phyloP scores from a whole-genome alignment of 495 filamentous ascomycete species.

The Penicillium angulare region DNA sequence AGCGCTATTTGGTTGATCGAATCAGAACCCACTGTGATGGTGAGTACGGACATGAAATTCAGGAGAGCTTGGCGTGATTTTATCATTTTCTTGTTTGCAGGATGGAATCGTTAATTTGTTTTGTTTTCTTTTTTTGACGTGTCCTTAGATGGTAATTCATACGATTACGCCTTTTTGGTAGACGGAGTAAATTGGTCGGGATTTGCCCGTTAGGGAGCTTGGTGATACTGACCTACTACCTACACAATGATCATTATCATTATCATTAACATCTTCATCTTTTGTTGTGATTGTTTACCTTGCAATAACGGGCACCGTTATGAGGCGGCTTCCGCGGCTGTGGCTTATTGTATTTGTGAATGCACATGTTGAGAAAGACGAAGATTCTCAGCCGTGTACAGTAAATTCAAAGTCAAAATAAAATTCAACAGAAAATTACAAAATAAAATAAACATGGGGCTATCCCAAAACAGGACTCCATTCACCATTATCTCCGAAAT shows the following conservation, averaged over 20 bases:
- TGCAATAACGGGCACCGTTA: slow-evolving; percentile 8
- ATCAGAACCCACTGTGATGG: slow-evolving; percentile 2
- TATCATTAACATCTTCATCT: too few species aligned
- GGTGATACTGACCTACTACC: too few species aligned
- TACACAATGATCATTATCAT: too few species aligned
- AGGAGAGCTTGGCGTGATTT: slow-evolving; percentile 13
- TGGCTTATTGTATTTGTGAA: slow-evolving; percentile 6
- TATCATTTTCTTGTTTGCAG: neutral
- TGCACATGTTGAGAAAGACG: neutral
- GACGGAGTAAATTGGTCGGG: too few species aligned
- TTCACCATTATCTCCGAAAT: neutral
- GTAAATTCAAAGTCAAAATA: too few species aligned
- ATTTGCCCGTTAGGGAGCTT: too few species aligned
- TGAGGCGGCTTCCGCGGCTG: slow-evolving; percentile 27
- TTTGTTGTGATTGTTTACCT: neutral
- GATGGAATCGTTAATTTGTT: neutral
- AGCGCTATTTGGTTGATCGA: slow-evolving; percentile 7
- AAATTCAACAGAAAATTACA: too few species aligned
- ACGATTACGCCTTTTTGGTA: too few species aligned
- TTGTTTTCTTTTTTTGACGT: neutral
- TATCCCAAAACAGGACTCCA: too few species aligned
- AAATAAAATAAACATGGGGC: too few species aligned
- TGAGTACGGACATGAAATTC: neutral
- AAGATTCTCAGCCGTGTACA: too few species aligned
- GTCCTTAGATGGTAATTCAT: too few species aligned